phyloP scores from a whole-genome alignment of 2,329 filamentous ascomycete species.

The Sporothrix euskadiensis region DNA sequence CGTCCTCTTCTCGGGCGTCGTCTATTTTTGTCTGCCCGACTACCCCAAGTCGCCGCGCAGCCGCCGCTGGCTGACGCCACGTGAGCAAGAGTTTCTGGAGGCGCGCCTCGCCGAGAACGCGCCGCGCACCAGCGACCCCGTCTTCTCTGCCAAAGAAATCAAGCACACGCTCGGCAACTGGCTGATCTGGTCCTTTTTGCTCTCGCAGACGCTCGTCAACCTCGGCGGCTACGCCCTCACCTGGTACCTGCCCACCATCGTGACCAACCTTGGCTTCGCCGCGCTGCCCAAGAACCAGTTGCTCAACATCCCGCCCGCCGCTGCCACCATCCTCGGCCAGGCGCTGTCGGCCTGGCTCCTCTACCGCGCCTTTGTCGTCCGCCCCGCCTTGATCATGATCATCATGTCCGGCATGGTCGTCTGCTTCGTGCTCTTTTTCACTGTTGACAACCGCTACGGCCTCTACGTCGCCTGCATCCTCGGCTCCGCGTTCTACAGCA shows the following conservation, averaged over 20 bases:
- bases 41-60: slow-evolving; percentile 39
- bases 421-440: slow-evolving; percentile 48
- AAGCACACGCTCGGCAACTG: not conserved
- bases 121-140: slow-evolving; percentile 36
- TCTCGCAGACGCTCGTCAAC: slow-evolving; percentile 41
- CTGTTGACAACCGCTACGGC: slow-evolving; percentile 41
- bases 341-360: slow-evolving; percentile 45
- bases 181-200: slow-evolving; percentile 35
- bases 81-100: slow-evolving; percentile 30
- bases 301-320: slow-evolving; percentile 49
- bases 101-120: slow-evolving; percentile 27
- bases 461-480: slow-evolving; percentile 49
- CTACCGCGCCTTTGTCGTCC: slow-evolving; percentile 42
- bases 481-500: slow-evolving; percentile 46
- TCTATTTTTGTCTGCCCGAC: slow-evolving; percentile 47
- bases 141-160: slow-evolving; percentile 42
- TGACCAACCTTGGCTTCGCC: slow-evolving; percentile 46
- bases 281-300: slow-evolving; percentile 47
- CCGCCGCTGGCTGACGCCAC: slow-evolving; percentile 26
- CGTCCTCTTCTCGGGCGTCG: slow-evolving; percentile 43
- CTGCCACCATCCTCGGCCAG: slow-evolving; percentile 45
- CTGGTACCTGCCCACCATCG: slow-evolving; percentile 47
- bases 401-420: slow-evolving; percentile 45
- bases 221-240: slow-evolving; percentile 41
- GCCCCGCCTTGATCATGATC: slow-evolving; percentile 43